Conservation (phyloP, 345 rosid species). For the Citrus unshiu region DNA sequence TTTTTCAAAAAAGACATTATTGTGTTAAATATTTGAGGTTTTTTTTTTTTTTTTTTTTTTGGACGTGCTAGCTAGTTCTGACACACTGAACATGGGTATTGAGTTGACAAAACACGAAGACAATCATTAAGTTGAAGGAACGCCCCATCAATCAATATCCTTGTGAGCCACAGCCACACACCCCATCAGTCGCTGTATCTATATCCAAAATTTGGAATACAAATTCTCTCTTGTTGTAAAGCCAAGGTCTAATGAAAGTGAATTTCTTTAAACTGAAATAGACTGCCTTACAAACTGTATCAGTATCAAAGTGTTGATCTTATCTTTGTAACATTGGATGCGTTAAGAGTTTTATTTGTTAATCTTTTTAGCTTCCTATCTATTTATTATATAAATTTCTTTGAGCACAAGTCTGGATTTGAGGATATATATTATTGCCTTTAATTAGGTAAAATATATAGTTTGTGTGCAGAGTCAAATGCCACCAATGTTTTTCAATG, state of each 20-base stretch:
- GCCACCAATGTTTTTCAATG: constrained; percentile 17
- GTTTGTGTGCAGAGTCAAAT: constrained; percentile 14
- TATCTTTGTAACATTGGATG: background rate
- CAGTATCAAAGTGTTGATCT: background rate
- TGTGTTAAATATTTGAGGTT: too few relatives aligned
- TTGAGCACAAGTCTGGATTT: too few relatives aligned
- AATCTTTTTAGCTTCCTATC: background rate
- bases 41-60: too few relatives aligned
- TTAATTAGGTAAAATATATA: background rate
- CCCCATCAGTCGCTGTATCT: background rate
- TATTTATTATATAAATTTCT: too few relatives aligned
- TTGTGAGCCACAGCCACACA: background rate
- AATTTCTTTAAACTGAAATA: background rate
- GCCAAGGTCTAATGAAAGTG: background rate
- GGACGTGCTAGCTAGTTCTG: background rate
- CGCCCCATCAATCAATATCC: background rate
- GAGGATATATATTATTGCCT: too few relatives aligned
- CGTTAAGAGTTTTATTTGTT: background rate
- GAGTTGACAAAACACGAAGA: background rate
- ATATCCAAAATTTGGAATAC: background rate
- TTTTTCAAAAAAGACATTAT: too few relatives aligned
- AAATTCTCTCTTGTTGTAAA: background rate
- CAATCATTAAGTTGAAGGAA: background rate
- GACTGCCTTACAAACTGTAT: background rate
- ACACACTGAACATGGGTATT: background rate